phyloP scores from a whole-genome alignment of 352 stramenopile genomes.

The Pythium phragmitis region DNA sequence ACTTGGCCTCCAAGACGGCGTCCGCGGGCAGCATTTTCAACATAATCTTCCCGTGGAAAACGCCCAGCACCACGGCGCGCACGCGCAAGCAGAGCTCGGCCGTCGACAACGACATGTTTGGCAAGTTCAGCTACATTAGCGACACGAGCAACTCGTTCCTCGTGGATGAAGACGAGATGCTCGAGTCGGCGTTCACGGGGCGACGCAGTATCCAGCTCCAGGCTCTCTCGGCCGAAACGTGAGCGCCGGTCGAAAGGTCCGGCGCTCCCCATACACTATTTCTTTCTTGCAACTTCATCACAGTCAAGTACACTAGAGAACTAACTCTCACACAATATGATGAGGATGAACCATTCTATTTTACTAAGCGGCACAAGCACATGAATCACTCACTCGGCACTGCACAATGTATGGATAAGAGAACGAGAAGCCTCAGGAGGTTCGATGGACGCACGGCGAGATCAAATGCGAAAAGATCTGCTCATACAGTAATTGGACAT shows the following conservation, averaged over 20 bases:
- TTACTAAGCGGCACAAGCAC: too few species aligned
- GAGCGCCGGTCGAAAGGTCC: neutral
- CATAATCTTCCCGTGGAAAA: slow-evolving; percentile 83
- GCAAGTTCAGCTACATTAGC: slow-evolving; percentile 89
- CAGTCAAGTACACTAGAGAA: slow-evolving; percentile 19
- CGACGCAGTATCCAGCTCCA: slow-evolving; percentile 81
- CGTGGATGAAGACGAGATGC: slow-evolving; percentile 88
- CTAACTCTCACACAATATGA: too few species aligned
- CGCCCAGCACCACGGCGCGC: slow-evolving; percentile 40
- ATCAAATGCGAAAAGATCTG: slow-evolving; percentile 19
- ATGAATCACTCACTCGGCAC: too few species aligned
- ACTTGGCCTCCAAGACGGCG: slow-evolving; percentile 75
- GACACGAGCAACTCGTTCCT: slow-evolving; percentile 88
- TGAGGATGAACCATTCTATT: too few species aligned
- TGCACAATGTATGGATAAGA: too few species aligned
- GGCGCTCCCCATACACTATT: neutral
- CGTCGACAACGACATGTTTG: slow-evolving; percentile 68
- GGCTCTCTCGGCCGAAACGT: slow-evolving; percentile 74
- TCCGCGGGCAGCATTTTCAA: slow-evolving; percentile 80
- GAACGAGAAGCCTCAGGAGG: slow-evolving; percentile 22
- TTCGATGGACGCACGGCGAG: slow-evolving; percentile 24
- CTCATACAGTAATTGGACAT: slow-evolving; percentile 34
- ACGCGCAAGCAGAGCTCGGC: slow-evolving; percentile 49
- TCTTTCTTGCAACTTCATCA: slow-evolving; percentile 1
- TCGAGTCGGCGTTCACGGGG: slow-evolving; percentile 81